Base-by-base conservation (phyloP, 805 yeast genomes). In the Blastobotrys attinorum region DNA sequence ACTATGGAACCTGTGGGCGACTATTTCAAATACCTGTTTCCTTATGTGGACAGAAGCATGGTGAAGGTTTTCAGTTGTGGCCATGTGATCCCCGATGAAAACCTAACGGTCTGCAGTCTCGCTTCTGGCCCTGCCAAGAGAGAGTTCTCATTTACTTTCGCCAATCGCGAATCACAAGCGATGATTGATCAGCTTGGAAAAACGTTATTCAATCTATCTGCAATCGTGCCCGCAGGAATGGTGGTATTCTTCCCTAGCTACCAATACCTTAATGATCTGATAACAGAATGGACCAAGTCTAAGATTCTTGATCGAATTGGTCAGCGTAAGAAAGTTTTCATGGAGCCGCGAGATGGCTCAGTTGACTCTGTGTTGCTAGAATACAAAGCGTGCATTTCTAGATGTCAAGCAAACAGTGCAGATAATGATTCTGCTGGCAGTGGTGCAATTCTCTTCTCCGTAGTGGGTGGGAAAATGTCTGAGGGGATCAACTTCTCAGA, bases 401-500 rank as follows among this genome's bases (percentile, higher is more conserved):
- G 16, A 31, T 11, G 50, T 2, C 42, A 51, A 41, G n/a, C n/a
- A n/a, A n/a, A n/a, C n/a, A n/a, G n/a, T n/a, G n/a, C n/a, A n/a
- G n/a, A n/a, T n/a, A n/a, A n/a, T n/a, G n/a, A n/a, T n/a, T 46
- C 31, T 5, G 55, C 59, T 0, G 40, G 41, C 11, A 50, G 57
- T 3, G 90, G 92, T 1, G 89, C 94, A 0, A 53, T 83, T 1
- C 60, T 89, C 3, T 66, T 90, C 22, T 79, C 96, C 0, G 95
- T 90, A 1, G 95, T 90, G 13, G 96, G 96, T 1, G 97, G 97
- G 0, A 82, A 82, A 56, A 70, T 89, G 64, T 85, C 95, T 0
- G 97, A 89, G 61, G 97, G 97, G 3, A 90, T 89, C 35, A 89
- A 89, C 58, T 89, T 90, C 59, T 76, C 89, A 8, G 90, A 88